Conservation (phyloP, 2,329 filamentous ascomycete species). For the Fonsecaea multimorphosa region DNA sequence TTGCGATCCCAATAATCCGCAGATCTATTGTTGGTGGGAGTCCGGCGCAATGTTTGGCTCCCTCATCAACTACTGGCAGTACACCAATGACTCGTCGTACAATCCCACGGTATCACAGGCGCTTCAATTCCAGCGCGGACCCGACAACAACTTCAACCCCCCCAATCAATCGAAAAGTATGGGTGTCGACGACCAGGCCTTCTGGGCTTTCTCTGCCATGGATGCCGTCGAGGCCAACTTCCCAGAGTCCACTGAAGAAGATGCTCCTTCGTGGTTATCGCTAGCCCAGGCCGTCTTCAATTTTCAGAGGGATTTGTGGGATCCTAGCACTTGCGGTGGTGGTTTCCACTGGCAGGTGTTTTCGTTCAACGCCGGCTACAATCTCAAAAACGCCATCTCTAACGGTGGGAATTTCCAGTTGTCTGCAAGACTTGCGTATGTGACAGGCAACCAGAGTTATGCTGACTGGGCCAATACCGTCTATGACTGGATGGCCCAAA, state of each 20-base stretch:
- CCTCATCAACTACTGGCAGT: slow-evolving; percentile 53
- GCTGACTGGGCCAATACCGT: slow-evolving; percentile 72
- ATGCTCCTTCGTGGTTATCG: slow-evolving; percentile 72
- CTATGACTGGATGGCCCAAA: slow-evolving; percentile 61
- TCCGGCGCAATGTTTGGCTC: slow-evolving; percentile 52
- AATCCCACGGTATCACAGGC: slow-evolving; percentile 48
- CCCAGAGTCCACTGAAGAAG: slow-evolving; percentile 46
- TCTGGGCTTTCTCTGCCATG: slow-evolving; percentile 65
- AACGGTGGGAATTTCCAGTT: slow-evolving; percentile 65
- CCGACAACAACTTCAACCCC: slow-evolving; percentile 50
- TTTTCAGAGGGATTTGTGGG: slow-evolving; percentile 75
- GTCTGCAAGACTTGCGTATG: slow-evolving; percentile 72
- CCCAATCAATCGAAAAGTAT: slow-evolving; percentile 49
- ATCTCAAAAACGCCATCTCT: slow-evolving; percentile 64
- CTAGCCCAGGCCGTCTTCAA: slow-evolving; percentile 81
- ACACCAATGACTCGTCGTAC: slow-evolving; percentile 50
- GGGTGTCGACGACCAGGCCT: slow-evolving; percentile 65
- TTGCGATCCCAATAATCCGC: slow-evolving; percentile 34
- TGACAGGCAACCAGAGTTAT: slow-evolving; percentile 80
- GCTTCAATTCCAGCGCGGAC: slow-evolving; percentile 48
- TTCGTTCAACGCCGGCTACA: slow-evolving; percentile 71
- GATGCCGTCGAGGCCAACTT: slow-evolving; percentile 61
- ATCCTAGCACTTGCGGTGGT: slow-evolving; percentile 68
- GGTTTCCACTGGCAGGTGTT: slow-evolving; percentile 87
- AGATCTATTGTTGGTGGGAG: slow-evolving; percentile 53